Evolutionary conservation across 805 yeast genomes (phyloP), one percentile per base, ranked within the genome.

Genomic region (Tetrapisispora arboricola): DNA sequence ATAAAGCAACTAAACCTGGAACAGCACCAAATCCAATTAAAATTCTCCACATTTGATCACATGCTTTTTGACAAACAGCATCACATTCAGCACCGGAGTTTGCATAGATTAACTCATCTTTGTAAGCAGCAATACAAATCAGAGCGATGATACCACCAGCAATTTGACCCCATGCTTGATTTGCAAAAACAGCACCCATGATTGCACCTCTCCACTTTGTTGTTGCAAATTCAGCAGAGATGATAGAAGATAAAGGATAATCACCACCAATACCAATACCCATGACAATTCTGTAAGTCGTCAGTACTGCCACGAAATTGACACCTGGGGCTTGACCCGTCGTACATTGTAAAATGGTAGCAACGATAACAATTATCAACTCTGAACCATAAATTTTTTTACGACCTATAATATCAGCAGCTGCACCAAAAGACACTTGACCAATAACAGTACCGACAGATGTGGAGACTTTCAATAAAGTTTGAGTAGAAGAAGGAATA

Each of bases 231-330:
- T 86, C 96, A 44, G 95, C 80, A 9, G 95, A 81, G 50, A 86
- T 86, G 62, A 86, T 81, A n/a, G 95, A 84, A 15, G 95, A 84
- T 56, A 87, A 72, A 51, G 96, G 95, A 64, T 86, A 86, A 69
- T 86, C 96, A 73, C 95, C 96, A 70, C 96, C 96, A 54, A 86
- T 87, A 77, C 96, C 96, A 54, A 87, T 80, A 72, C 96, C 96
- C 85, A 80, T 81, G 48, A 86, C 58, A 50, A 86, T 79, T 76
- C 96, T 82, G 68, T 78, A 80, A 57, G 81, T 78, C 10, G 80
- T 66, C 47, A 87, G 70, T 39, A 84, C 71, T 33, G 92, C 94
- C 42, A 76, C 75, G 55, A 85, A 81, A 57, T 70, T 72, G 45
- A 85, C 66, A 49, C 80, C 92, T 20, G 84, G 74, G 20, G 94